These are phyloP conservation scores for Alternaria sp. DNA, from an alignment of 2,329 filamentous ascomycete species.

Conservation along the genomic window DNA sequence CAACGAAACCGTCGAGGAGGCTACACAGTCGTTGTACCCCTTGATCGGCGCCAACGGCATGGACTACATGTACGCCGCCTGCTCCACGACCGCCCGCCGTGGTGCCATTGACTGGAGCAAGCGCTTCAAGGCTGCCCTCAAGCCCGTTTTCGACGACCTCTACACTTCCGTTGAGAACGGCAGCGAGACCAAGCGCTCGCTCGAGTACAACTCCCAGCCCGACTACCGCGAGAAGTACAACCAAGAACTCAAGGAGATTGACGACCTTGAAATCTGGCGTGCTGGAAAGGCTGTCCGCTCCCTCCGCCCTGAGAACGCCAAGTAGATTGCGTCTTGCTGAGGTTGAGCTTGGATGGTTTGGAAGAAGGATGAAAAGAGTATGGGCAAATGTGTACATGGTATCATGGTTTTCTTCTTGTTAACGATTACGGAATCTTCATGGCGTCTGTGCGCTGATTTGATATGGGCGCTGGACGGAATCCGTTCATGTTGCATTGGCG, in stretches of 20 bases:
- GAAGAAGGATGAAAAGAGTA: background rate
- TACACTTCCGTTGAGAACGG: conserved; percentile 93
- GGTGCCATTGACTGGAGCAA: conserved; percentile 99
- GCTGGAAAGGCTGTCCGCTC: conserved; percentile 93
- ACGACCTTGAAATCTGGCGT: conserved; percentile 97
- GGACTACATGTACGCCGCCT: conserved; percentile 99
- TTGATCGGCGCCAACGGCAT: conserved; percentile 97
- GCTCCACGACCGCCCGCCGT: conserved; percentile 97
- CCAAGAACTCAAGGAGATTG: conserved; percentile 98
- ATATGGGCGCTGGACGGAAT: background rate
- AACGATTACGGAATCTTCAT: conserved; percentile 23
- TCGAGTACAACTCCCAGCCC: conserved; percentile 94
- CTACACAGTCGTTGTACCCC: conserved; percentile 96
- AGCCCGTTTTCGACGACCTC: conserved; percentile 97
- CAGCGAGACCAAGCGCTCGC: conserved; percentile 91
- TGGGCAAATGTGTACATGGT: conserved; percentile 35
- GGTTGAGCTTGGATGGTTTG: conserved; percentile 1
- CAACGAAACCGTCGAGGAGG: conserved; percentile 99
- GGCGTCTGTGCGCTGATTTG: conserved; percentile 28
- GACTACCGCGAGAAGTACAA: conserved; percentile 98
- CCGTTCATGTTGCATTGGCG: conserved; percentile 10
- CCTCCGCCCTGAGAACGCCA: conserved; percentile 52
- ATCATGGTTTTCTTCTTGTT: conserved; percentile 27
- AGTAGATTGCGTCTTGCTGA: conserved; percentile 35
- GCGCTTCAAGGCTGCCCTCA: conserved; percentile 96